Conservation (phyloP, 768 basidiomycete species). For the Rickenella mellea region DNA sequence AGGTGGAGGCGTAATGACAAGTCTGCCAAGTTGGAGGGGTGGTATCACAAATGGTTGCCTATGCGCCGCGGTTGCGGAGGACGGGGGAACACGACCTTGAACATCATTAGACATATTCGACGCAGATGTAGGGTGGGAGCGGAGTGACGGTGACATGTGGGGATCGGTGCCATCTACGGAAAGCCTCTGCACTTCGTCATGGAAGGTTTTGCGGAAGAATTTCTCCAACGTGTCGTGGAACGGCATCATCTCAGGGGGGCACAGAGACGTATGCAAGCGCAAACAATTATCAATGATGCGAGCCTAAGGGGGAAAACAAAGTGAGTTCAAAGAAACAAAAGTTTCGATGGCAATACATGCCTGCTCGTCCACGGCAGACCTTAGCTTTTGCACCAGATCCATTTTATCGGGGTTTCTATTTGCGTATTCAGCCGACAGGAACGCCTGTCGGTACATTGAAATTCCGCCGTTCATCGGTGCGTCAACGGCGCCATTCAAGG, state of each 20-base stretch:
- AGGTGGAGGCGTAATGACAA: conserved; percentile 35
- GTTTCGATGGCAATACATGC: conserved; percentile 29
- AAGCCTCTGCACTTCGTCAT: conserved; percentile 71
- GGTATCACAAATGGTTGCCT: conserved; percentile 32
- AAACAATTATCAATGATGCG: conserved; percentile 79
- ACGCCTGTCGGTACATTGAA: conserved; percentile 64
- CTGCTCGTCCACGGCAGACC: conserved; percentile 71
- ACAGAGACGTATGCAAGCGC: conserved; percentile 72
- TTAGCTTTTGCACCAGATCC: conserved; percentile 64
- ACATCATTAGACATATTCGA: conserved; percentile 3
- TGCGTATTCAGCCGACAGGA: conserved; percentile 65
- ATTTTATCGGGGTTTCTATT: conserved; percentile 58
- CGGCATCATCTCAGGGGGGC: conserved; percentile 78
- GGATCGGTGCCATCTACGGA: conserved; percentile 40
- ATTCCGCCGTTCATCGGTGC: conserved; percentile 71
- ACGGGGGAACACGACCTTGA: no score
- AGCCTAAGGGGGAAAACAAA: conserved; percentile 33
- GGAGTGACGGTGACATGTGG: conserved; percentile 11
- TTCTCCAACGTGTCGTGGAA: conserved; percentile 88
- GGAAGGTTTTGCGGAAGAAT: conserved; percentile 78
- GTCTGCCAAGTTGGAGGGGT: conserved; percentile 41
- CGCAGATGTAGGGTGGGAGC: conserved; percentile 5
- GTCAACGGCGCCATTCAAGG: conserved; percentile 81
- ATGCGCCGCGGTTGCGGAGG: not conserved
- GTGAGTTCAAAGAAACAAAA: conserved; percentile 2